Percentiles rank a stretch among this genome's conserved stretches.
These are phyloP conservation scores for Mortierella sp. DNA, from an alignment of 371 early-diverging fungal species.

Conservation along the genomic window DNA sequence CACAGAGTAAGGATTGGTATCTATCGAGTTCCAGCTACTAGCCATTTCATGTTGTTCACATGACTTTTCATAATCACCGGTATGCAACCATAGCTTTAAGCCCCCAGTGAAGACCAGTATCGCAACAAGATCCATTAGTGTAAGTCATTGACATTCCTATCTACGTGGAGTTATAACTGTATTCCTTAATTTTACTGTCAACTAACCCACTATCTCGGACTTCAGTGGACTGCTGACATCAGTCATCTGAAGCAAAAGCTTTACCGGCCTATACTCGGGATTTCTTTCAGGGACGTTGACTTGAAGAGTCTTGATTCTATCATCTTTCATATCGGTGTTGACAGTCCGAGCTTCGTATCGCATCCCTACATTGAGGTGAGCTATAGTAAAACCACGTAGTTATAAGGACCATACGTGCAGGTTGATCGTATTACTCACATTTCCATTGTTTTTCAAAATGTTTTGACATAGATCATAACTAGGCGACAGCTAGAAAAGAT, in stretches of 20 bases:
- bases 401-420: no score
- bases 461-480: conserved; percentile 5
- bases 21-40: not conserved
- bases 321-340: conserved; percentile 10
- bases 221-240: conserved; percentile 11
- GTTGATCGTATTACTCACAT: no score
- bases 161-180: not conserved
- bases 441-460: not conserved
- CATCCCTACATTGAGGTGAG: not conserved
- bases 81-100: conserved; percentile 1
- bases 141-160: not conserved
- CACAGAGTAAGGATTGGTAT: conserved; percentile 6
- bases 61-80: not conserved
- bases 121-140: not conserved
- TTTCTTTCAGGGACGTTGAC: conserved; percentile 9
- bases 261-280: conserved; percentile 10
- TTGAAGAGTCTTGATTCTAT: conserved; percentile 13
- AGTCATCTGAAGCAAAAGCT: conserved; percentile 8
- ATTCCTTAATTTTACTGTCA: not conserved
- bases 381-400: no score
- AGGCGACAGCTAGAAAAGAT: conserved; percentile 10
- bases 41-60: not conserved
- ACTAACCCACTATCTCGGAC: not conserved
- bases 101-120: conserved; percentile 3
- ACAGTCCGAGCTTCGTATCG: conserved; percentile 5